Evolutionary conservation across 352 stramenopile species (phyloP), one percentile per base, ranked within the genome.

Genomic region (Elongisporangium anandrum): DNA sequence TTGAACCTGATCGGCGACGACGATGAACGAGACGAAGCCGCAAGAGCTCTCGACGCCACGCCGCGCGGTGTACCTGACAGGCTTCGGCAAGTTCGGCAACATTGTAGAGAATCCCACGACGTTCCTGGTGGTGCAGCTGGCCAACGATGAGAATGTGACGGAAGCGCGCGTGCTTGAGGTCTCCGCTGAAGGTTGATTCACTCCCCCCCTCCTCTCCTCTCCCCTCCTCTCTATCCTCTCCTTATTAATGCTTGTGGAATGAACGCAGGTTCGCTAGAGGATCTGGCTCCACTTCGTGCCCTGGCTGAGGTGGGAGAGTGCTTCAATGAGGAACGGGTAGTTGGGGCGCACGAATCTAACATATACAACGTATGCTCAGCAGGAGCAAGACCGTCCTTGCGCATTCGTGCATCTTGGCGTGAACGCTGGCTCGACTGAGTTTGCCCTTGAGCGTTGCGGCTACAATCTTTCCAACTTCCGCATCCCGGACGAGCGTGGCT

Each of bases 381-480:
- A 93, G 81, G 71, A 82, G 34, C 41, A 68, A 16, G 73, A 68
- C 13, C 69, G 75, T 13, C 77, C 73, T 10, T 79, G 72, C 56
- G 68, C 92, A 49, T 90, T 93, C 38, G 51, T 95, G 50, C 85
- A 95, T 59, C 73, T 95, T 17, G 85, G 85, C 15, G 73, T 95
- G 34, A 79, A 68, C 4, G 77, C 78, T 38, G 67, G 68, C 2
- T 58, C 75, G 9, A 73, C 49, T 21, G 55, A 72, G 50, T 78
- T 93, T 50, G 66, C 70, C 34, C 62, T 95, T 20, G 85, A 95
- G 69, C 64, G 72, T 12, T 65, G 85, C 47, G 85, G 77, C 17
- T 95, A 95, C 69, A 95, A 95, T 53, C 50, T 91, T 23, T 83
- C 83, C 8, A 60, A 93, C 65, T 95, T 95, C 53, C 60, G 79